Conservation (phyloP, 2,329 filamentous ascomycete species). For the Cercospora sesami region DNA sequence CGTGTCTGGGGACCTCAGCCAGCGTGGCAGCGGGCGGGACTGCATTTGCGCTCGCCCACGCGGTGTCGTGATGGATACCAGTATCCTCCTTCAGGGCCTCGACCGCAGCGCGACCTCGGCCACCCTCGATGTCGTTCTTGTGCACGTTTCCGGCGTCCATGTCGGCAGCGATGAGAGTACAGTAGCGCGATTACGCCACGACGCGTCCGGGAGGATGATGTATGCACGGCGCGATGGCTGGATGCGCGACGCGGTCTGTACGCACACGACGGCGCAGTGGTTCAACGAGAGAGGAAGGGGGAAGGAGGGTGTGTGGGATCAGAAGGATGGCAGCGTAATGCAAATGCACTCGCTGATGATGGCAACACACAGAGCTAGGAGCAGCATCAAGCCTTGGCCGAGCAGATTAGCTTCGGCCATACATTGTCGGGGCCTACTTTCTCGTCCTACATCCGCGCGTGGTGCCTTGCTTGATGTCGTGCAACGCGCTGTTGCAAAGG, state of each 20-base stretch:
- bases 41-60: conserved; percentile 13
- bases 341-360: no score
- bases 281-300: neutral
- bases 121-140: conserved; percentile 4
- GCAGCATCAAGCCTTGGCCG: neutral
- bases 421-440: neutral
- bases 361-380: neutral
- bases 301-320: neutral
- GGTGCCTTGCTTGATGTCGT: neutral
- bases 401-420: neutral
- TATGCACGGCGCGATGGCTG: neutral
- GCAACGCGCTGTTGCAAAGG: neutral
- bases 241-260: neutral
- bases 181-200: neutral
- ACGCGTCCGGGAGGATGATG: neutral
- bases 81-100: conserved; percentile 18
- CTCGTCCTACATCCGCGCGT: neutral
- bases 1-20: conserved; percentile 20
- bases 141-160: conserved; percentile 12
- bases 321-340: neutral
- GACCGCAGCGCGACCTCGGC: conserved; percentile 15
- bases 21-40: conserved; percentile 17
- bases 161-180: neutral
- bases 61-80: conserved; percentile 17
- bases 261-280: neutral